phyloP scores from a whole-genome alignment of 169 alveolate genomes.

The Plasmodium gonderi region DNA sequence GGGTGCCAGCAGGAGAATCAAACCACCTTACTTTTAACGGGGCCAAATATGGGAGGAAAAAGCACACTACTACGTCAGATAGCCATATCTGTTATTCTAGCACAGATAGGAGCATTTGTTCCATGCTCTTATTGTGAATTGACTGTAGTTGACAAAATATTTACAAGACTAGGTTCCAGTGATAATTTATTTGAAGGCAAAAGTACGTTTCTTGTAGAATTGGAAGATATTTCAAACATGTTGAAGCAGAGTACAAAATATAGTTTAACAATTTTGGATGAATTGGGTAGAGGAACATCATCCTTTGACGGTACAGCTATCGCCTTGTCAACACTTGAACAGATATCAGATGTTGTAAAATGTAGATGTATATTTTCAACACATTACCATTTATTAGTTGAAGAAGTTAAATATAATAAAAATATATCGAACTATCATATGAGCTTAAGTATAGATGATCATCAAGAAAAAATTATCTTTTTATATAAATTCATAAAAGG shows the following conservation, averaged over 20 bases:
- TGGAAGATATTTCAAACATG: conserved; percentile 95
- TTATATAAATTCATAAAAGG: conserved; percentile 95
- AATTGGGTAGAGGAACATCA: conserved; percentile 99
- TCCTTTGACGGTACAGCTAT: conserved; percentile 99
- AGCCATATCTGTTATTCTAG: conserved; percentile 95
- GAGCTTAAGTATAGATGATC: conserved; percentile 88
- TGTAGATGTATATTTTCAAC: conserved; percentile 97
- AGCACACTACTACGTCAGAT: conserved; percentile 97
- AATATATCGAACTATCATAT: conserved; percentile 87
- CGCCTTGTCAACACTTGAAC: conserved; percentile 94
- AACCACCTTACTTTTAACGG: conserved; percentile 93
- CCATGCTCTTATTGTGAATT: conserved; percentile 92
- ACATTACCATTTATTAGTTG: conserved; percentile 93
- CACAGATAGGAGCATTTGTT: conserved; percentile 98
- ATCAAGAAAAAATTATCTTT: conserved; percentile 88
- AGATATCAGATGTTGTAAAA: conserved; percentile 85
- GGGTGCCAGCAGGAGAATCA: conserved; percentile 63
- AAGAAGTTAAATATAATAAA: conserved; percentile 69
- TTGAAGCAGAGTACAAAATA: conserved; percentile 85
- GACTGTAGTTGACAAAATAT: conserved; percentile 97
- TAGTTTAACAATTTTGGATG: conserved; percentile 97
- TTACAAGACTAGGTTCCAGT: conserved; percentile 99
- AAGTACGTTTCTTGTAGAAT: conserved; percentile 98
- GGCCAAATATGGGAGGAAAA: conserved; percentile 99
- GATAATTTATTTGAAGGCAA: conserved; percentile 98